phyloP scores from a whole-genome alignment of 306 rosid genomes.

The Prunus mume region DNA sequence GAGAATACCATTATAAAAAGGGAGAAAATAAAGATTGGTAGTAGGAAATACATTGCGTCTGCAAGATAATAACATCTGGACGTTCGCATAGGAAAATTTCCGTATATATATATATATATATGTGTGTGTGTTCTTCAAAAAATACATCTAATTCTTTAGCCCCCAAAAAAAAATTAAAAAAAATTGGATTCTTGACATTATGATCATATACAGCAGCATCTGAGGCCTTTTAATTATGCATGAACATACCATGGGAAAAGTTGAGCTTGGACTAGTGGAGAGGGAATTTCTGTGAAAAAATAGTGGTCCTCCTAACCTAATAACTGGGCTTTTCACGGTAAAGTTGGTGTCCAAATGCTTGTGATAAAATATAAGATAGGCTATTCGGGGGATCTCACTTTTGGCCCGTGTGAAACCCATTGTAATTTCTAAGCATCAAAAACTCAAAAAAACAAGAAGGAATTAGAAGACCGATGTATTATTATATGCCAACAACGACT shows the following conservation, averaged over 20 bases:
- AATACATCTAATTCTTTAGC: not conserved
- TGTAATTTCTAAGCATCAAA: not conserved
- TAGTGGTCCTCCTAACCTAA: conserved; percentile 34
- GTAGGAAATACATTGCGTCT: too few species aligned
- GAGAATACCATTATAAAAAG: too few species aligned
- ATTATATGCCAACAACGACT: too few species aligned
- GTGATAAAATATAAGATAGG: conserved; percentile 20
- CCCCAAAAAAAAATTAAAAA: too few species aligned
- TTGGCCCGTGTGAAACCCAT: conserved; percentile 19
- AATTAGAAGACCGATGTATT: not conserved
- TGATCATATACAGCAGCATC: not conserved
- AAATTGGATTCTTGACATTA: not conserved
- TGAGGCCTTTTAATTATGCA: not conserved
- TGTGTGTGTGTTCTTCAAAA: too few species aligned
- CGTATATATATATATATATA: too few species aligned
- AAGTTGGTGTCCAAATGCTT: conserved; percentile 28
- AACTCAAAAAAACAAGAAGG: not conserved
- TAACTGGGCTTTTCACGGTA: conserved; percentile 11
- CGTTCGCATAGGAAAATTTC: rapidly evolving
- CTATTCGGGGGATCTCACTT: conserved; percentile 13
- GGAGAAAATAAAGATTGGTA: rapidly evolving
- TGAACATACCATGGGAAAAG: conserved; percentile 16
- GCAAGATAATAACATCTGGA: rapidly evolving
- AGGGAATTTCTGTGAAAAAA: conserved; percentile 13
- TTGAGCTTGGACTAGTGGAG: conserved; percentile 8